phyloP scores from a whole-genome alignment of 257 asterid genomes.

The Nicotiana knightiana region DNA sequence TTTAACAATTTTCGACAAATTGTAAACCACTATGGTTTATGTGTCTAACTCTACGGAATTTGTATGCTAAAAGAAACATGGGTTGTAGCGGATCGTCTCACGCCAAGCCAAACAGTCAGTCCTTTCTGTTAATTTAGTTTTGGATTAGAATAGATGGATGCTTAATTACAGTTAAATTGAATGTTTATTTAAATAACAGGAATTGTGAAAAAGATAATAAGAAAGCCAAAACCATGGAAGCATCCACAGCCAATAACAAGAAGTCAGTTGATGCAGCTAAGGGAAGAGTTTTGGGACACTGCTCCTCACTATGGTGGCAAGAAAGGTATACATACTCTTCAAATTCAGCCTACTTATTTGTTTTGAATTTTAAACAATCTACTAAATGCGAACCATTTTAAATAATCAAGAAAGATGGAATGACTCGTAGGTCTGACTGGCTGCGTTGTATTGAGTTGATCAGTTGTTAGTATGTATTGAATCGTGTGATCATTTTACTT shows the following conservation, averaged over 20 bases:
- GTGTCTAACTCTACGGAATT: neutral
- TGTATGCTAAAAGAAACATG: constrained; percentile 29
- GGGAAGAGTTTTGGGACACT: constrained; percentile 91
- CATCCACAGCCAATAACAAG: constrained; percentile 83
- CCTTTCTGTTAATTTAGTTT: neutral
- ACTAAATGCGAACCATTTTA: no score
- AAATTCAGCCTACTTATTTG: no score
- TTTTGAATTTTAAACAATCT: no score
- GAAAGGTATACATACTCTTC: constrained; percentile 35
- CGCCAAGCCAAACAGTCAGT: constrained; percentile 44
- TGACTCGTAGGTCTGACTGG: no score
- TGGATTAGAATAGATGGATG: neutral
- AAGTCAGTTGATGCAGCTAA: constrained; percentile 69
- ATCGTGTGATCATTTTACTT: no score
- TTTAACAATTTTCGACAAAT: neutral
- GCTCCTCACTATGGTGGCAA: constrained; percentile 87
- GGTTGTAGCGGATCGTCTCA: constrained; percentile 80
- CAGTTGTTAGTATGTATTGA: no score
- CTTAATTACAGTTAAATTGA: neutral
- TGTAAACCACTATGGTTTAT: neutral
- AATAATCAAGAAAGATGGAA: no score
- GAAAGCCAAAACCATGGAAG: constrained; percentile 80
- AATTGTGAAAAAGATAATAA: constrained; percentile 34
- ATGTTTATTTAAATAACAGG: constrained; percentile 19
- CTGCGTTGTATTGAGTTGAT: no score